Evolutionary conservation across 257 asterid species (phyloP).

Genomic region (Avicennia marina): DNA sequence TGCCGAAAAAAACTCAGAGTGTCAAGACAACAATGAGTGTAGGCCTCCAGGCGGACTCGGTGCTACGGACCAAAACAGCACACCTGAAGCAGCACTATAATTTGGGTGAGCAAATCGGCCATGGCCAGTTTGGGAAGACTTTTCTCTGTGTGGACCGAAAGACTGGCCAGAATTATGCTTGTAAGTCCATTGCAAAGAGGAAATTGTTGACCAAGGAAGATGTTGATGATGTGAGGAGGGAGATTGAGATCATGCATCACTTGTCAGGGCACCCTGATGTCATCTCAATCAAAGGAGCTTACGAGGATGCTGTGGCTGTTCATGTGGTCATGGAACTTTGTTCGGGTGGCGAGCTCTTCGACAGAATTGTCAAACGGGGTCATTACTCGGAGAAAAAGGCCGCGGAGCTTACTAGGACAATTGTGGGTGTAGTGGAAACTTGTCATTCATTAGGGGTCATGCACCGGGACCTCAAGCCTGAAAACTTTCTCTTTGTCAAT

Average conservation of each 20-base stretch:
- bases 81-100: conserved; percentile 21
- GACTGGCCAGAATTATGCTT: conserved; percentile 21
- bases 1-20: background rate
- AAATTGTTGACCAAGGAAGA: conserved; percentile 19
- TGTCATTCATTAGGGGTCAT: conserved; percentile 30
- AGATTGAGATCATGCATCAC: conserved; percentile 29
- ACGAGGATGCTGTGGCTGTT: conserved; percentile 27
- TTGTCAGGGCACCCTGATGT: conserved; percentile 17
- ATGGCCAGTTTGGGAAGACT: conserved; percentile 26
- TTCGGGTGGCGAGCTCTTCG: conserved; percentile 29
- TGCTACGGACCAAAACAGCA: conserved; percentile 20
- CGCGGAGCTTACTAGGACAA: conserved; percentile 23
- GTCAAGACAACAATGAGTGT: conserved; percentile 9
- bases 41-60: conserved; percentile 23
- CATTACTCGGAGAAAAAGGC: conserved; percentile 30
- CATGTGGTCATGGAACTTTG: conserved; percentile 29
- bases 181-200: conserved; percentile 28
- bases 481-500: conserved; percentile 24
- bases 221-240: conserved; percentile 26
- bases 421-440: conserved; percentile 24
- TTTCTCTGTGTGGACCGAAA: conserved; percentile 20
- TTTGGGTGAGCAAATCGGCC: conserved; percentile 28
- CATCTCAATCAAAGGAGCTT: conserved; percentile 23
- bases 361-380: conserved; percentile 19
- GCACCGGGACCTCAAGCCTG: conserved; percentile 26